A percentile compares a stretch with the other conserved stretches of the same genome.
These are phyloP conservation scores for Neonectria faginata DNA, from an alignment of 2,329 filamentous ascomycete genomes.

Conservation along the genomic window DNA sequence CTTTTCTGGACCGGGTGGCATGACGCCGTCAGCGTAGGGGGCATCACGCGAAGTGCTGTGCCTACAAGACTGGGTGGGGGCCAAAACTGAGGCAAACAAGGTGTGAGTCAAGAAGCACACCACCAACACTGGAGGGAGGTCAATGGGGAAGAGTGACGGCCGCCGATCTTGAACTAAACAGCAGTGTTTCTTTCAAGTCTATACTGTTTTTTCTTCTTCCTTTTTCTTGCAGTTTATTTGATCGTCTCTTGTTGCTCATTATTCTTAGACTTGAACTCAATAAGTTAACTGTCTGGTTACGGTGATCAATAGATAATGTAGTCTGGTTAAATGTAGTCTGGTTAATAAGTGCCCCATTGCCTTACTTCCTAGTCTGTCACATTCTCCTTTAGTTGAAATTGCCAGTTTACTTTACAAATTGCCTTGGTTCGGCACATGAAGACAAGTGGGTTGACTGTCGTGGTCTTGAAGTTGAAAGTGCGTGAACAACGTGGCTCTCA, in stretches of 20 bases:
- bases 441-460: background rate
- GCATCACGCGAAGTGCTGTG: conserved; percentile 5
- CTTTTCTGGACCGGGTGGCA: conserved; percentile 2
- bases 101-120: conserved; percentile 15
- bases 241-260: background rate
- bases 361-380: background rate
- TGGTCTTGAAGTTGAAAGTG: background rate
- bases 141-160: background rate
- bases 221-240: background rate
- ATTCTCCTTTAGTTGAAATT: background rate
- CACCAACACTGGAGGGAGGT: too few relatives aligned
- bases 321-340: background rate
- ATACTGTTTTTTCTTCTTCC: too few relatives aligned
- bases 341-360: background rate
- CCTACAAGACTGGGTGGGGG: conserved; percentile 17
- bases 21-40: conserved; percentile 8
- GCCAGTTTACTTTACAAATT: background rate
- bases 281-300: background rate
- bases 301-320: background rate
- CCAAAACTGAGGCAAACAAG: conserved; percentile 14
- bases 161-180: too few relatives aligned
- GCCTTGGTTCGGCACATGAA: background rate
- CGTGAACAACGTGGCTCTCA: background rate
- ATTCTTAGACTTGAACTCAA: background rate
- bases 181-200: too few relatives aligned